Evolutionary conservation across 768 basidiomycete species (phyloP).

Genomic region (Pluteus cervinus): DNA sequence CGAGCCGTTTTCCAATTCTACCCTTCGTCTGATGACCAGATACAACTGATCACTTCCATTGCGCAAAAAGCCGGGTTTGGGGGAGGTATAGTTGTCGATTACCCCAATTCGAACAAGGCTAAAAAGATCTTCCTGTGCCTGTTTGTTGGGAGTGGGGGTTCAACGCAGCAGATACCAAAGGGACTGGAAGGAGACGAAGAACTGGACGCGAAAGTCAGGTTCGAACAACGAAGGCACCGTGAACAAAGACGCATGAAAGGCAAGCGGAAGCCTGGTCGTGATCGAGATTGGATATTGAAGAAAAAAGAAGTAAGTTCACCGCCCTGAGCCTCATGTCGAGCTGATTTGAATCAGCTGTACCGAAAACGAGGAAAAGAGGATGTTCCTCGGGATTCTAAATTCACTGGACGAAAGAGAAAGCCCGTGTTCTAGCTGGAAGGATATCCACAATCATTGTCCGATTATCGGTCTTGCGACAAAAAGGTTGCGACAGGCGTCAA

Average conservation of each 20-base stretch:
- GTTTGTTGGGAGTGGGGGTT: constrained; percentile 77
- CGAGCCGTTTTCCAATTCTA: constrained; percentile 93
- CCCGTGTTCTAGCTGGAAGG: constrained; percentile 53
- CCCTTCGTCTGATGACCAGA: constrained; percentile 94
- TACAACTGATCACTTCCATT: constrained; percentile 87
- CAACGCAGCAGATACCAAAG: constrained; percentile 60
- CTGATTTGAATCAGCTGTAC: constrained; percentile 49
- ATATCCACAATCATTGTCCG: constrained; percentile 10
- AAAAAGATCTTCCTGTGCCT: constrained; percentile 92
- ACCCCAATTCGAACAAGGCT: constrained; percentile 94
- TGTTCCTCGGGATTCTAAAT: constrained; percentile 84
- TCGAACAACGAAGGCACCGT: constrained; percentile 75
- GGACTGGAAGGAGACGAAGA: constrained; percentile 69
- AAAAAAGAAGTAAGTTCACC: constrained; percentile 80
- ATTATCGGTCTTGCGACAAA: constrained; percentile 26
- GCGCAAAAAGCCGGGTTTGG: constrained; percentile 96
- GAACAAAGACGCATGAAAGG: constrained; percentile 53
- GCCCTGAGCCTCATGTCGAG: constrained; percentile 1
- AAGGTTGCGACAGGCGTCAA: constrained; percentile 42
- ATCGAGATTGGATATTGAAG: constrained; percentile 88
- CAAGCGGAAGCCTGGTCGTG: constrained; percentile 69
- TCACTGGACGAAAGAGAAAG: constrained; percentile 86
- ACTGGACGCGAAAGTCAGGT: constrained; percentile 52
- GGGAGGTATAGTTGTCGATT: constrained; percentile 94
- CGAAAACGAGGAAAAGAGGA: constrained; percentile 79